Base-by-base conservation (phyloP, 2,329 filamentous ascomycete species). In the Akanthomyces lecanii region DNA sequence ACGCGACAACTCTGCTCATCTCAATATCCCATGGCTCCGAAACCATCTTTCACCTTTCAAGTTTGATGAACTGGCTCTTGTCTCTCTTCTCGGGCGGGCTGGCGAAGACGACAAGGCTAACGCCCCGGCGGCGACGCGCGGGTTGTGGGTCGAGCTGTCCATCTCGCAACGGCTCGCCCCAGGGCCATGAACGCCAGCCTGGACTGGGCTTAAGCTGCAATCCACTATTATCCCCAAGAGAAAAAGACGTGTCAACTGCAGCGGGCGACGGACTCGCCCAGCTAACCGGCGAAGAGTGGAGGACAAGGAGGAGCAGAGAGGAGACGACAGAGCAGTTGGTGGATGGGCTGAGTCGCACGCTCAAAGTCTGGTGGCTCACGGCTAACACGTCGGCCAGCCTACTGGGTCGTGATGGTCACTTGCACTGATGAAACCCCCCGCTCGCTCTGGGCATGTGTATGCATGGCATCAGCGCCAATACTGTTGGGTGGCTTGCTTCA, bases 201-300 rank as follows among this genome's bases (percentile, higher is more conserved):
- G 33, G 56, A 28, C 33, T 40, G 18, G 45, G 45, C 40, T 45
- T 16, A 28, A 50, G 48, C 36, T 38, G 42, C 48, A 53, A n/a
- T 36, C 58, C 58, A 38, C 58, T 30, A 36, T 59, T 18, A 45
- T 52, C 47, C 44, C 21, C 44, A 23, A 45, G 23, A 56, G 40
- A 44, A 50, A 48, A 28, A 48, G 55, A 58, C 55, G 30, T 58
- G 55, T 58, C 55, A 58, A 48, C 55, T 58, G 52, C 38, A 14
- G 38, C 14, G 42, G 55, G 44, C 44, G 55, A 28, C 21, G 36
- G 52, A 12, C 30, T 48, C 30, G 25, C 18, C 30, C 5, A 58
- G 44, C 55, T 18, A 36, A 25, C 23, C 4, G 12, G 18, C 14
- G 12, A 30, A 25, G 5, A 23, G 55, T 58, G 55, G 55, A 48